Percentiles rank a stretch among this genome's conserved stretches.
These are phyloP conservation scores for Lipomyces starkeyi DNA, from an alignment of 805 yeast genomes.

Conservation along the genomic window DNA sequence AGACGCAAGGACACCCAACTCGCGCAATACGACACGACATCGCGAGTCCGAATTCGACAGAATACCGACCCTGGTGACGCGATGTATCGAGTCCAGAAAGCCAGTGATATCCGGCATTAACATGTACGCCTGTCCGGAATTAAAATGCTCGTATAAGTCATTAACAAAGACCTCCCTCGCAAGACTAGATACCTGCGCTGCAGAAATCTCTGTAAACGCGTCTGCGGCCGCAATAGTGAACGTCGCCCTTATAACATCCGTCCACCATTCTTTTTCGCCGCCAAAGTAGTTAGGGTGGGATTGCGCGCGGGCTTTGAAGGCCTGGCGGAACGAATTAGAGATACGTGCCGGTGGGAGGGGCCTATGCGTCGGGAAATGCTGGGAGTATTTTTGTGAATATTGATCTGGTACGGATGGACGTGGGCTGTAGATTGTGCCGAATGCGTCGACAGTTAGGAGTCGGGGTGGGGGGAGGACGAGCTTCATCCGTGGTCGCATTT, in stretches of 20 bases:
- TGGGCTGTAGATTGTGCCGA: constrained; percentile 34
- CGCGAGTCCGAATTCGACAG: constrained; percentile 33
- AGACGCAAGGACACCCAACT: constrained; percentile 19
- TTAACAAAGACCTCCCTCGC: constrained; percentile 10
- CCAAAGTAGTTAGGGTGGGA: constrained; percentile 32
- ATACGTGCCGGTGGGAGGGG: background rate
- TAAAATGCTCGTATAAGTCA: constrained; percentile 25
- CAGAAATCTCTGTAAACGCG: background rate
- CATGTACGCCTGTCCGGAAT: constrained; percentile 26
- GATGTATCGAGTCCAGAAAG: constrained; percentile 17
- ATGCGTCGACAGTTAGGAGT: constrained; percentile 33
- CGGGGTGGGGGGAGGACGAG: constrained; percentile 24
- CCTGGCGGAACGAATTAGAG: constrained; percentile 9
- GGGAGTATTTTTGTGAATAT: constrained; percentile 14
- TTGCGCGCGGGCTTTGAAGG: constrained; percentile 15
- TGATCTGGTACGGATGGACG: constrained; percentile 28
- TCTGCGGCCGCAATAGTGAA: constrained; percentile 15
- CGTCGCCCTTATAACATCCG: constrained; percentile 23
- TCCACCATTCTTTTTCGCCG: constrained; percentile 35
- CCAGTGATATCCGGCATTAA: constrained; percentile 18
- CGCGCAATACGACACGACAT: constrained; percentile 18
- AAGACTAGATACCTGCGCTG: background rate
- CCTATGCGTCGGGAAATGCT: constrained; percentile 19
- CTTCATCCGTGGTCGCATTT: background rate
- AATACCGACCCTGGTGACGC: constrained; percentile 15